phyloP scores from a whole-genome alignment of 2,329 filamentous ascomycete genomes.

The Trichothecium roseum region DNA sequence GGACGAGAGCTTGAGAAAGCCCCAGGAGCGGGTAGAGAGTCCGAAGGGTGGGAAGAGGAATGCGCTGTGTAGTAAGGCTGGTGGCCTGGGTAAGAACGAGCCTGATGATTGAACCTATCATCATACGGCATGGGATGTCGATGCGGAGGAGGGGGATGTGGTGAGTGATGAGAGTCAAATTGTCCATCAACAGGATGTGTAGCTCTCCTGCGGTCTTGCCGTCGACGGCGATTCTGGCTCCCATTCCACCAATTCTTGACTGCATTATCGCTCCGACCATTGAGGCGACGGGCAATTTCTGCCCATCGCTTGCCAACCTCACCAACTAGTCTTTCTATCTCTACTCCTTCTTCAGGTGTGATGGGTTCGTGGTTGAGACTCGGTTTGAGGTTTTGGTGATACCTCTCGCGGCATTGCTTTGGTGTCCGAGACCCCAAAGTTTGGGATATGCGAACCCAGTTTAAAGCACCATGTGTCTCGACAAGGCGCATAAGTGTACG shows the following conservation, averaged over 20 bases:
- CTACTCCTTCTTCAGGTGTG: slow-evolving; percentile 54
- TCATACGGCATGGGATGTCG: slow-evolving; percentile 21
- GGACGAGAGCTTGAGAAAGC: too few relatives aligned
- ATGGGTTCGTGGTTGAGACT: slow-evolving; percentile 65
- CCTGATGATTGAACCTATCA: slow-evolving; percentile 5
- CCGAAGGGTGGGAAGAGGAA: not conserved
- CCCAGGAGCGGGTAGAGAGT: too few relatives aligned
- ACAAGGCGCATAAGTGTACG: slow-evolving; percentile 60
- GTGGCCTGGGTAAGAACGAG: not conserved
- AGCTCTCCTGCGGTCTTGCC: not conserved
- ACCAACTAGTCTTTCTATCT: slow-evolving; percentile 68
- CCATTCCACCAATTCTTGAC: slow-evolving; percentile 99
- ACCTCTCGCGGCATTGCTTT: slow-evolving; percentile 92
- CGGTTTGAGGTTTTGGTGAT: slow-evolving; percentile 85
- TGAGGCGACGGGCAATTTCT: slow-evolving; percentile 74
- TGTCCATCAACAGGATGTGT: not conserved
- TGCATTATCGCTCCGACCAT: slow-evolving; percentile 84
- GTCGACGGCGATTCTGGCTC: slow-evolving; percentile 60
- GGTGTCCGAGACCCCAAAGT: slow-evolving; percentile 69
- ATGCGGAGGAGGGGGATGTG: not conserved
- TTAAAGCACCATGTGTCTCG: slow-evolving; percentile 60
- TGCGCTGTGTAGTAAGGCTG: not conserved
- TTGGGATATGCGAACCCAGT: slow-evolving; percentile 83
- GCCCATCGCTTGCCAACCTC: slow-evolving; percentile 85
- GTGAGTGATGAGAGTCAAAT: not conserved